These are phyloP conservation scores for Teratosphaeria pseudoeucalypti DNA, from an alignment of 2,329 filamentous ascomycete genomes.

Conservation along the genomic window DNA sequence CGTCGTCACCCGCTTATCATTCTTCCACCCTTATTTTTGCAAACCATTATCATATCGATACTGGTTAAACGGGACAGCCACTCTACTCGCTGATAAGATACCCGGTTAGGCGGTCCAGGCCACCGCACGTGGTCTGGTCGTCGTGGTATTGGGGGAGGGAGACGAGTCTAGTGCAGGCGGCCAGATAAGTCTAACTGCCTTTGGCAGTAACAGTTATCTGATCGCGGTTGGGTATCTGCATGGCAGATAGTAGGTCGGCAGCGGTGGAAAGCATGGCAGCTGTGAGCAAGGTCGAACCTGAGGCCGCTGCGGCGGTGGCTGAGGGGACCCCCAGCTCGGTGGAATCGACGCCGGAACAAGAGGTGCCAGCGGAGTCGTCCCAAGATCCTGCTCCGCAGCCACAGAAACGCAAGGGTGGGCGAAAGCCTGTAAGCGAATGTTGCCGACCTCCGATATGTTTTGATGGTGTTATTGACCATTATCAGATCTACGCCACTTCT, in stretches of 20 bases:
- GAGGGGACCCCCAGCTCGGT: slow-evolving; percentile 39
- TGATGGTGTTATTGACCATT: slow-evolving; percentile 1
- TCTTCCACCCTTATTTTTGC: slow-evolving; percentile 11
- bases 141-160: slow-evolving; percentile 1
- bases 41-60: slow-evolving; percentile 20
- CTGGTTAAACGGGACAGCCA: slow-evolving; percentile 4
- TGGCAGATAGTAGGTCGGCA: slow-evolving; percentile 35
- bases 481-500: slow-evolving; percentile 92
- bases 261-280: slow-evolving; percentile 32
- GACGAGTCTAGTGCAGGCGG: slow-evolving; percentile 1
- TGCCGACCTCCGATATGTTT: background rate
- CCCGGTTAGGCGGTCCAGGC: background rate
- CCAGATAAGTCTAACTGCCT: slow-evolving; percentile 17
- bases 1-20: slow-evolving; percentile 30
- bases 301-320: slow-evolving; percentile 23
- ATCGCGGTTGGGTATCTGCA: slow-evolving; percentile 35
- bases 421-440: slow-evolving; percentile 70
- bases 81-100: background rate
- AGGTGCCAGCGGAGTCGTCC: slow-evolving; percentile 31
- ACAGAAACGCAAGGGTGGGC: slow-evolving; percentile 92
- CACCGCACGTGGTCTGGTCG: slow-evolving; percentile 3
- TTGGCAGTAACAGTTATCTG: slow-evolving; percentile 4
- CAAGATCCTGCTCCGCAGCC: slow-evolving; percentile 32
- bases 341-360: slow-evolving; percentile 39
- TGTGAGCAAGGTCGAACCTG: slow-evolving; percentile 36